Evolutionary conservation across 176 grass and related monocot genomes (phyloP).

Genomic region (Ampelocalamus luodianensis): DNA sequence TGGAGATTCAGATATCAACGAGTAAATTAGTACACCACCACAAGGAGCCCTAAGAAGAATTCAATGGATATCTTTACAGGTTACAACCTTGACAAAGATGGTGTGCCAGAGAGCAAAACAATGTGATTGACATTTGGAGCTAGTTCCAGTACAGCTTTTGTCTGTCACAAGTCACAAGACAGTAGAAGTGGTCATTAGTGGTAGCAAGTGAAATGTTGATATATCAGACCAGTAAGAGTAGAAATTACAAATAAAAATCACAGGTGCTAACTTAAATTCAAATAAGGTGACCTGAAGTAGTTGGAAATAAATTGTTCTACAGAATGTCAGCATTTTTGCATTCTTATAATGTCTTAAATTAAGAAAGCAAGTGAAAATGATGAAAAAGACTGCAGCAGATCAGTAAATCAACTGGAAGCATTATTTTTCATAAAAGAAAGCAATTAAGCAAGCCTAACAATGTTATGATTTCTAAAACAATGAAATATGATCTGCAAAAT

Average conservation of each 20-base stretch:
- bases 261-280: background rate
- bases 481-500: constrained; percentile 22
- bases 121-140: constrained; percentile 60
- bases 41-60: constrained; percentile 30
- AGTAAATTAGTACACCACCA: constrained; percentile 7
- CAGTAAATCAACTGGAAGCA: constrained; percentile 29
- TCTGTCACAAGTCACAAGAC: constrained; percentile 52
- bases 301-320: constrained; percentile 7
- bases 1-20: constrained; percentile 3
- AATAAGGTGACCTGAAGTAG: constrained; percentile 22
- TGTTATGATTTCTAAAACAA: constrained; percentile 23
- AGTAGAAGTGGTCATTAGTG: constrained; percentile 4
- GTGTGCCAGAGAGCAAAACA: constrained; percentile 91
- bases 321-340: background rate
- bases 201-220: constrained; percentile 27
- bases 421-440: constrained; percentile 27
- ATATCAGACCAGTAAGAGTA: constrained; percentile 32
- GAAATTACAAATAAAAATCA: constrained; percentile 22
- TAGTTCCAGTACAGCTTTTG: constrained; percentile 75
- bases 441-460: constrained; percentile 37
- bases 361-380: background rate
- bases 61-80: constrained; percentile 46
- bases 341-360: constrained; percentile 22
- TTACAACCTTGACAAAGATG: constrained; percentile 93
- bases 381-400: constrained; percentile 4